Conservation (phyloP, 305 asterid species). For the Coffea humblotiana region DNA sequence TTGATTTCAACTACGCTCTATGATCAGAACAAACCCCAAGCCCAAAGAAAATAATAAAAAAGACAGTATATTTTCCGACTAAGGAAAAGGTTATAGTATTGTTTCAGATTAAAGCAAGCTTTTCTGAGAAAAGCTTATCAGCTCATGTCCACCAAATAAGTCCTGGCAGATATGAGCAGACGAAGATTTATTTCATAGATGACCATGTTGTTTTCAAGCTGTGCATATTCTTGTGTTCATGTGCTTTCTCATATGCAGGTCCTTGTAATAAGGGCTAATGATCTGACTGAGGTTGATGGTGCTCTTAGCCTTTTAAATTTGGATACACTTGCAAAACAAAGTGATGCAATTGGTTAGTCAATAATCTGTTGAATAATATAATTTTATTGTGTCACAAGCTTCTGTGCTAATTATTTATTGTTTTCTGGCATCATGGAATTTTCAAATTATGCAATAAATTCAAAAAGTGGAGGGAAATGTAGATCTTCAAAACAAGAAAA, state of each 20-base stretch:
- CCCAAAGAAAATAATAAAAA: neutral
- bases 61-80: neutral
- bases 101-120: neutral
- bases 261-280: conserved; percentile 61
- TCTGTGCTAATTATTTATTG: neutral
- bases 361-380: neutral
- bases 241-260: conserved; percentile 43
- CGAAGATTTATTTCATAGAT: neutral
- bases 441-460: neutral
- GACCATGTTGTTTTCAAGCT: neutral
- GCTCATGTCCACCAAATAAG: neutral
- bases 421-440: neutral
- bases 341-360: conserved; percentile 56
- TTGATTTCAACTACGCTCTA: neutral
- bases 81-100: neutral
- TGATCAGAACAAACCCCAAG: neutral
- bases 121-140: neutral
- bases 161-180: neutral
- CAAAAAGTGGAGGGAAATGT: conserved; percentile 39
- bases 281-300: conserved; percentile 82
- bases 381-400: conserved; percentile 1
- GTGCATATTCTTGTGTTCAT: neutral
- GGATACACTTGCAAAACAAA: conserved; percentile 70
- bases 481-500: conserved; percentile 39
- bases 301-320: conserved; percentile 83